Conservation (phyloP, 768 basidiomycete species). For the Pleurotus eryngii region DNA sequence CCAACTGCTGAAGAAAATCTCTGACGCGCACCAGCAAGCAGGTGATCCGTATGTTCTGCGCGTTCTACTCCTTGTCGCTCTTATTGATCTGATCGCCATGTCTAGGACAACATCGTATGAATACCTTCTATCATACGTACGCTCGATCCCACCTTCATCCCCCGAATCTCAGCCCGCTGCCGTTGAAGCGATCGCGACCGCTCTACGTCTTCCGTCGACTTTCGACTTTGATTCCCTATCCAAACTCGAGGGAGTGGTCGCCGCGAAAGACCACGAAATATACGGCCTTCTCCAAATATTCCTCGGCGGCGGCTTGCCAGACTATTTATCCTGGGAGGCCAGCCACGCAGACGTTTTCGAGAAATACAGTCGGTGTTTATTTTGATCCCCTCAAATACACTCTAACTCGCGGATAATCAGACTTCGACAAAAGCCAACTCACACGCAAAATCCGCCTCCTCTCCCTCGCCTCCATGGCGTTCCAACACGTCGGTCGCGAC, state of each 20-base stretch:
- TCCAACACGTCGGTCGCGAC: conserved; percentile 70
- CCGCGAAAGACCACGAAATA: conserved; percentile 64
- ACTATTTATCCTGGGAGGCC: conserved; percentile 60
- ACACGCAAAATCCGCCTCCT: conserved; percentile 80
- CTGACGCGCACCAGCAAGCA: conserved; percentile 53
- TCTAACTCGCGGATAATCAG: conserved; percentile 28
- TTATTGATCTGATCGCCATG: too few relatives aligned
- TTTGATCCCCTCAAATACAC: conserved; percentile 1
- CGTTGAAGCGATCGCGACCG: conserved; percentile 56
- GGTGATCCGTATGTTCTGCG: conserved; percentile 53
- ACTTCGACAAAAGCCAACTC: conserved; percentile 53
- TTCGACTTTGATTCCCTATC: conserved; percentile 84
- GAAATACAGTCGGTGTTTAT: conserved; percentile 50
- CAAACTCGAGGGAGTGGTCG: conserved; percentile 69
- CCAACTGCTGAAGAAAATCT: conserved; percentile 61
- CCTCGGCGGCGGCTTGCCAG: conserved; percentile 57
- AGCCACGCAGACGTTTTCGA: conserved; percentile 46
- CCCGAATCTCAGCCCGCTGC: conserved; percentile 51
- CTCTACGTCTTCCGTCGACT: conserved; percentile 60
- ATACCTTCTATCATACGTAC: conserved; percentile 60
- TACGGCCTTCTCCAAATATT: conserved; percentile 77
- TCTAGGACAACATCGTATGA: conserved; percentile 59
- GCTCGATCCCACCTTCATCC: conserved; percentile 54
- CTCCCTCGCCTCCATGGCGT: conserved; percentile 73
- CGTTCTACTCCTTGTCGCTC: background rate